Conservation (phyloP, 345 rosid species). For the Euphorbia pulcherrima region DNA sequence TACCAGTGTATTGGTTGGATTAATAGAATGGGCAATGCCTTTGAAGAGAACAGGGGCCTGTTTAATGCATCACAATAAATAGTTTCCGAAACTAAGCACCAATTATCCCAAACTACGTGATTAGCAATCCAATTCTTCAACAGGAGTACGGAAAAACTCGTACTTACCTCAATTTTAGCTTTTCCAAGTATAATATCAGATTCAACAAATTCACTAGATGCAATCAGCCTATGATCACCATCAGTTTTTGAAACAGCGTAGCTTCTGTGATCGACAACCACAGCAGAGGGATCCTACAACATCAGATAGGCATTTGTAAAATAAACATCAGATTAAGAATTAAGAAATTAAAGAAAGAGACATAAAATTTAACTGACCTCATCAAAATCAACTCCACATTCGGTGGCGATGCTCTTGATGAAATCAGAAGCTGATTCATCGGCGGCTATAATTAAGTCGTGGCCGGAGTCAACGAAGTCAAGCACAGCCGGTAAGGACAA, state of each 20-base stretch:
- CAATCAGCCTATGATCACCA: constrained; percentile 61
- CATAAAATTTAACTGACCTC: constrained; percentile 39
- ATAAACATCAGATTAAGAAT: background rate
- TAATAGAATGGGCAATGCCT: constrained; percentile 67
- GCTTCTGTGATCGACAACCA: constrained; percentile 59
- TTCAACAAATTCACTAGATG: constrained; percentile 44
- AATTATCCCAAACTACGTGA: background rate
- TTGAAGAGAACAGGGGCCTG: constrained; percentile 63
- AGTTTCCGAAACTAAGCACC: constrained; percentile 7
- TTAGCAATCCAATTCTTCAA: background rate
- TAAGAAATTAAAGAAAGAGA: no score
- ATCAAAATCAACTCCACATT: constrained; percentile 70
- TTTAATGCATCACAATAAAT: constrained; percentile 6
- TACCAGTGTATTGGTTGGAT: constrained; percentile 55
- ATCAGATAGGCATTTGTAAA: background rate
- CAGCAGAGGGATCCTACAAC: constrained; percentile 50
- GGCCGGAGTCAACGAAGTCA: constrained; percentile 74
- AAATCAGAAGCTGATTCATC: constrained; percentile 65
- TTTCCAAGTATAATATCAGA: constrained; percentile 56
- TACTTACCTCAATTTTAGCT: constrained; percentile 48
- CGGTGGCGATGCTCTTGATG: constrained; percentile 46
- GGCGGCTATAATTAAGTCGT: constrained; percentile 56
- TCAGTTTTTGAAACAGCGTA: constrained; percentile 47
- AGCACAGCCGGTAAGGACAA: constrained; percentile 50
- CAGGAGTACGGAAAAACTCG: no score